Conservation (phyloP, 176 grass and related monocot genomes). For the Avena atlantica region DNA sequence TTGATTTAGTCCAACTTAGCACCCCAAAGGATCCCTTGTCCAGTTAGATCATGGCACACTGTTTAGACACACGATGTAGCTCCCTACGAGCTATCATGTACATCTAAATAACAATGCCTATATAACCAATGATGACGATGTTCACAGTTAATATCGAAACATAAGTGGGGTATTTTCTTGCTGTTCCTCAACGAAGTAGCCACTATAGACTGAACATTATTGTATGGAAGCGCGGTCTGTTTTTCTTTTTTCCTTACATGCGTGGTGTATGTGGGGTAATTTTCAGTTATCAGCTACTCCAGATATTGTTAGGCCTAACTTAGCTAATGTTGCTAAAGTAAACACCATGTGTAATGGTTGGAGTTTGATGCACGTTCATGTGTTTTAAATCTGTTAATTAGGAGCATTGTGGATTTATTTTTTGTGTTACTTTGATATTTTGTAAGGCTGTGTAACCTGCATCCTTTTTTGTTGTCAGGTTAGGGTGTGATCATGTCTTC, state of each 20-base stretch:
- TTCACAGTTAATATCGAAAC: neutral
- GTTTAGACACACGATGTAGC: neutral
- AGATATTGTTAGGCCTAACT: neutral
- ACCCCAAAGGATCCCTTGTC: neutral
- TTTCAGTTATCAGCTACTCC: neutral
- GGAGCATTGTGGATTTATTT: neutral
- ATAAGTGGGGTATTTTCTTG: neutral
- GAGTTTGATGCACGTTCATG: neutral
- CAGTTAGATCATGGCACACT: neutral
- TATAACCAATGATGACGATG: neutral
- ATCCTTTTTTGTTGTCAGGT: neutral
- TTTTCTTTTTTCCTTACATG: neutral
- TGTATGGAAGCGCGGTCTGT: neutral
- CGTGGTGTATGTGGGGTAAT: neutral
- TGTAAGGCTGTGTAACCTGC: neutral
- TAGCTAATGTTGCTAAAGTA: neutral
- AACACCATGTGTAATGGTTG: neutral
- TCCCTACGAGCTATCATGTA: neutral
- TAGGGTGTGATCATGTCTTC: conserved; percentile 20
- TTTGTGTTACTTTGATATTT: neutral
- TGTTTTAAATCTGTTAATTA: neutral
- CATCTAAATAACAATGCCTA: neutral
- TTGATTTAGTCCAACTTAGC: neutral
- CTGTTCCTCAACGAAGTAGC: neutral
- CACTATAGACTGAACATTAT: neutral